Base-by-base conservation (phyloP, 176 grass and related monocot species). In the maize (Zea mays) region DNA sequence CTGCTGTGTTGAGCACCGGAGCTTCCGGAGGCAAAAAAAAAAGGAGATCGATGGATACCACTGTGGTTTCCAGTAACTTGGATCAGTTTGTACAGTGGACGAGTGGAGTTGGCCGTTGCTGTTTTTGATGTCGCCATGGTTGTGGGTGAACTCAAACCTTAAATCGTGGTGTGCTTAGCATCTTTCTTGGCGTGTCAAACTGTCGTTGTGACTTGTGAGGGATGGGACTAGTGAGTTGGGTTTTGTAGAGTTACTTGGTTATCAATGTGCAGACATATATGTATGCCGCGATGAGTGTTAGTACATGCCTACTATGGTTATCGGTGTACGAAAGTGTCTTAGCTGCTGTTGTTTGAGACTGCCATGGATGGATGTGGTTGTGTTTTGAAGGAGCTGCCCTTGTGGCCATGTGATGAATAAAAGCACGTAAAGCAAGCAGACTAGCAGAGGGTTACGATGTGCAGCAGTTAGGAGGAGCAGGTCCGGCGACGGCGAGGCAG, bases 51-150 rank as follows among this genome's bases (percentile, higher is more conserved):
- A 55, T 79, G 41, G 21, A 16, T 19, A 14, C 48, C n/a, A 10
- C 49, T 16, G 48, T 35, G 43, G 38, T 56, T 61, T 15, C 50
- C 8, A 3, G 63, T 44, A 36, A 70, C 55, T 63, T n/a, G 48
- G 71, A 47, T 71, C 13, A 43, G 33, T 8, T 19, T 88, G 86
- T 71, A 88, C 56, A 84, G 81, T 80, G 55, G 51, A 60, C 50
- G 40, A 15, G 51, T 11, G 45, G 44, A 56, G 38, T 67, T 43
- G 52, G 52, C 7, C n/a, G 52, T 56, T 56, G 52, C 52, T 56
- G 52, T 56, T 27, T 78, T 65, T 57, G 21, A 44, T 48, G 68
- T 10, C 57, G 16, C 69, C 65, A 33, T 65, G 5, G 17, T 77
- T 71, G 56, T 45, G 73, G 37, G 63, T 76, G 78, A 49, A 73